A percentile compares a stretch with the other conserved stretches of the same genome.
phyloP scores from a whole-genome alignment of 2,329 filamentous ascomycete genomes.

The Paecilomyces sp. region DNA sequence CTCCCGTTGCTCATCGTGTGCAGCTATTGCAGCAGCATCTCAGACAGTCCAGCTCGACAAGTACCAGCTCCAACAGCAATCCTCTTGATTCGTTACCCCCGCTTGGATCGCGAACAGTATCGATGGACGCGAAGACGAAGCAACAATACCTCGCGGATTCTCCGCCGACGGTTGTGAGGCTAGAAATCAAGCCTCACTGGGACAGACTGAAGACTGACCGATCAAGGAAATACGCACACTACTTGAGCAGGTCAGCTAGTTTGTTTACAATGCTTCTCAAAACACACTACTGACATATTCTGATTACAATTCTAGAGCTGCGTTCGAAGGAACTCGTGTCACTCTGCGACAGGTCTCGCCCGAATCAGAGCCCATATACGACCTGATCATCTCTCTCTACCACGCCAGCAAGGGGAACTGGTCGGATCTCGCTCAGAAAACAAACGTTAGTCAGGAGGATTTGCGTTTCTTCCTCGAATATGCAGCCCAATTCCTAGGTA shows the following conservation, averaged over 20 bases:
- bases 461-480: slow-evolving; percentile 68
- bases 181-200: slow-evolving; percentile 91
- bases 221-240: slow-evolving; percentile 87
- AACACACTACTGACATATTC: slow-evolving; percentile 5
- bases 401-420: slow-evolving; percentile 62
- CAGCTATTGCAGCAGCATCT: slow-evolving; percentile 6
- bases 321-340: slow-evolving; percentile 69
- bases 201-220: slow-evolving; percentile 50
- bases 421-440: slow-evolving; percentile 58
- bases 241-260: slow-evolving; percentile 63
- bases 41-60: slow-evolving; percentile 7
- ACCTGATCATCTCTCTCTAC: slow-evolving; percentile 70
- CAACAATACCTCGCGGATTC: slow-evolving; percentile 81
- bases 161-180: slow-evolving; percentile 77
- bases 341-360: slow-evolving; percentile 75
- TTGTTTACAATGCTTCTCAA: not conserved
- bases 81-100: slow-evolving; percentile 3
- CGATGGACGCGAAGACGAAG: slow-evolving; percentile 35
- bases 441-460: slow-evolving; percentile 57
- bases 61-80: not conserved
- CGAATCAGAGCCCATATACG: slow-evolving; percentile 73
- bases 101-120: slow-evolving; percentile 7
- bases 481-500: slow-evolving; percentile 69
- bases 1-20: slow-evolving; percentile 10
- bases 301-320: slow-evolving; percentile 48